Evolutionary conservation across 2,329 filamentous ascomycete species (phyloP), one percentile per base, ranked within the genome.

Genomic region (Aspergillus eucalypticola): DNA sequence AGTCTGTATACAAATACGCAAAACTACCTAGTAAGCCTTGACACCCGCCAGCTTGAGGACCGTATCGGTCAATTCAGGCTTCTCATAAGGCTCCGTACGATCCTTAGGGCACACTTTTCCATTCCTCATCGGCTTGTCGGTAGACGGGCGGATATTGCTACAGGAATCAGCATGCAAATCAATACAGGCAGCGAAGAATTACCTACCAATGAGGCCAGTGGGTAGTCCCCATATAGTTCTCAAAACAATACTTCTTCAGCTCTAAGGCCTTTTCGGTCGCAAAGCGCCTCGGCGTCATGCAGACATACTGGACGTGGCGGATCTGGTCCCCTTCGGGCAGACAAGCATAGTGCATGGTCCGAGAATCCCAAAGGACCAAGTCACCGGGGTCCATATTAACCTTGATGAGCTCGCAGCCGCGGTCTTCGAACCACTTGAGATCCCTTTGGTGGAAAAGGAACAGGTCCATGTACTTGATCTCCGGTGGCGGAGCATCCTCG

Each of bases 371-470:
- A 11, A 80, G 69, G 3, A 80, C 66, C 38, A 81, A 65, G 17
- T 80, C 78, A 19, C 78, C 78, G 1, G 78, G 78, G 15, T 78
- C 77, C 42, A 76, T 78, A 50, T 72, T 67, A 10, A 79, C 69
- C 65, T 80, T 77, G 38, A 67, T 56, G 46, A 68, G 70, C 29
- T 69, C 55, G 32, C 67, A 61, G 11, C 73, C 75, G 25, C 65
- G 64, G 17, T 66, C 66, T 17, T 63, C 60, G n/a, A 77, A 69
- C 73, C 73, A 78, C 21, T 67, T 60, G 52, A 77, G 65, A 25
- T 72, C 69, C 2, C 65, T 59, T 5, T 67, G 56, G 1, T 63
- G 67, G 62, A 74, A 76, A 0, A 66, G 59, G 57, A 69, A 75
- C 59, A 52, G 8, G 63, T 68, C 68, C 65, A 71, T 66, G 13